phyloP scores from a whole-genome alignment of 2,329 filamentous ascomycete species.

The Eutypa lata region DNA sequence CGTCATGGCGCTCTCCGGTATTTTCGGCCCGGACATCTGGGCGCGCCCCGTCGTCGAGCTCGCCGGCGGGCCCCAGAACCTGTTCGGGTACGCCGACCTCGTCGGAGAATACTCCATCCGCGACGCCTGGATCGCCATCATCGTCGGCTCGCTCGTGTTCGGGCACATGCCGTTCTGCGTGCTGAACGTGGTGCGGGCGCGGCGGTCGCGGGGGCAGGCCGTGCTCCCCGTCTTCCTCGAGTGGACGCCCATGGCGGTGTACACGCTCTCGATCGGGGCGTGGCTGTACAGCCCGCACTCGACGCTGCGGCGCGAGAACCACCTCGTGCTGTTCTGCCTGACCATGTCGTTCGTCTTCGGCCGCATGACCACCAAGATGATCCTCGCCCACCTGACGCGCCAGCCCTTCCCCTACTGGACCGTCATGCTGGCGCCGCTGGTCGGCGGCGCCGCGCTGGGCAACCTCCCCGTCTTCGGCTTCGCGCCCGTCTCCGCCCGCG shows the following conservation, averaged over 20 bases:
- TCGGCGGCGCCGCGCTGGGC: slow-evolving; percentile 77
- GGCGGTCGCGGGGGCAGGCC: slow-evolving; percentile 68
- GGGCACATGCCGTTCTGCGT: slow-evolving; percentile 88
- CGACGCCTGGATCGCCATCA: slow-evolving; percentile 81
- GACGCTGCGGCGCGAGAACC: slow-evolving; percentile 75
- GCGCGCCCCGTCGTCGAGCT: slow-evolving; percentile 68
- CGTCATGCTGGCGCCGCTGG: slow-evolving; percentile 79
- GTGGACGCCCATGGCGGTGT: slow-evolving; percentile 88
- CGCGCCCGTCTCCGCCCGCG: slow-evolving; percentile 56
- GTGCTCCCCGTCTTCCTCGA: slow-evolving; percentile 83
- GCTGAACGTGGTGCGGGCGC: slow-evolving; percentile 76
- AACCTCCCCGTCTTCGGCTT: slow-evolving; percentile 72
- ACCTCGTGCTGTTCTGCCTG: slow-evolving; percentile 86
- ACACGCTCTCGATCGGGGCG: slow-evolving; percentile 67
- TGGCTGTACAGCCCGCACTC: slow-evolving; percentile 94
- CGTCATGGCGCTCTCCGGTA: slow-evolving; percentile 83
- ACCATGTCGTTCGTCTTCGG: slow-evolving; percentile 98
- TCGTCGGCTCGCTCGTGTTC: slow-evolving; percentile 62
- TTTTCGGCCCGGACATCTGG: slow-evolving; percentile 87
- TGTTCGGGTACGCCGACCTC: slow-evolving; percentile 51
- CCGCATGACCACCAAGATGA: slow-evolving; percentile 98
- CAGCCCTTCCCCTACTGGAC: slow-evolving; percentile 98
- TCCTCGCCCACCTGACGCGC: slow-evolving; percentile 87
- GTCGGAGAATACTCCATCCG: slow-evolving; percentile 73
- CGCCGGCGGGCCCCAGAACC: slow-evolving; percentile 53